Evolutionary conservation across 1,139 yeast genomes (phyloP).

Genomic region (Nakaseomyces glabratus): DNA sequence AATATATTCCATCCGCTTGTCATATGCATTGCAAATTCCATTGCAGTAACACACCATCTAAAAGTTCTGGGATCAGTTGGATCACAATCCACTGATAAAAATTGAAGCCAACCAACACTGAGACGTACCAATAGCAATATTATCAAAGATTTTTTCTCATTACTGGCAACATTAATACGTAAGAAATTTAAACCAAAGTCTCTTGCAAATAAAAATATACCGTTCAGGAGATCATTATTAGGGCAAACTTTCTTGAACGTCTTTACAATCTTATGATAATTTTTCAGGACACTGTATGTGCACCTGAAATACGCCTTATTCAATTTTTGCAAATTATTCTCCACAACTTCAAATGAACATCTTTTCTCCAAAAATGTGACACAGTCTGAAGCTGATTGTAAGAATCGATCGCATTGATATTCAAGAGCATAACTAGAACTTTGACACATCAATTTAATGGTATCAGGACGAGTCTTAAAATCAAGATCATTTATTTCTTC

Average conservation of each 20-base stretch:
- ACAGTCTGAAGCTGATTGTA: slow-evolving; percentile 47
- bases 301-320: slow-evolving; percentile 62
- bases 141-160: slow-evolving; percentile 51
- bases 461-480: slow-evolving; percentile 53
- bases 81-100: slow-evolving; percentile 87
- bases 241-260: slow-evolving; percentile 43
- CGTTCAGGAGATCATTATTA: slow-evolving; percentile 69
- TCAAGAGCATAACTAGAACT: slow-evolving; percentile 47
- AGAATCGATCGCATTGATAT: slow-evolving; percentile 38
- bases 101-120: slow-evolving; percentile 85
- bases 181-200: slow-evolving; percentile 76
- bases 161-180: slow-evolving; percentile 50
- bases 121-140: slow-evolving; percentile 66
- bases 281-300: slow-evolving; percentile 57
- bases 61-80: slow-evolving; percentile 88
- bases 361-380: slow-evolving; percentile 49
- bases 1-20: slow-evolving; percentile 84
- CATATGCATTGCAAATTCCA: slow-evolving; percentile 94
- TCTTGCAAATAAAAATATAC: slow-evolving; percentile 68
- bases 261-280: slow-evolving; percentile 47
- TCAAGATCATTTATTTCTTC: slow-evolving; percentile 25
- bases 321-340: slow-evolving; percentile 60
- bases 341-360: slow-evolving; percentile 67
- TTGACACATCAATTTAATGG: slow-evolving; percentile 59
- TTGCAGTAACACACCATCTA: slow-evolving; percentile 91